These are phyloP conservation scores for Colletotrichum tanaceti DNA, from an alignment of 2,329 filamentous ascomycete species.

Conservation along the genomic window DNA sequence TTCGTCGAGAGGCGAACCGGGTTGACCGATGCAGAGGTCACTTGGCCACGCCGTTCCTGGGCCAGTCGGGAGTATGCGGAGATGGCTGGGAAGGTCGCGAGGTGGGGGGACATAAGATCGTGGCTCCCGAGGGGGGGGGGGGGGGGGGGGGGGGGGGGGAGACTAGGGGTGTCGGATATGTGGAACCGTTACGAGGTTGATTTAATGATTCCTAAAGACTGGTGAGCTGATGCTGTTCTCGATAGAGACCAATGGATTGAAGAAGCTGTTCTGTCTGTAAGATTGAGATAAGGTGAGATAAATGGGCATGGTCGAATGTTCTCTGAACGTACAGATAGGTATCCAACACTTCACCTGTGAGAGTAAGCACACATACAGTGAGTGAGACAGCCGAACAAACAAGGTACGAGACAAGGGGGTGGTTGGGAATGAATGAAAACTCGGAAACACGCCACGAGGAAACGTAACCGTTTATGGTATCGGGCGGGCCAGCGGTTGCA, in stretches of 20 bases:
- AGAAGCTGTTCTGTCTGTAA: too few species aligned
- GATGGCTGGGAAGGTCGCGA: neutral
- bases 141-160: too few species aligned
- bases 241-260: too few species aligned
- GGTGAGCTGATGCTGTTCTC: too few species aligned
- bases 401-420: too few species aligned
- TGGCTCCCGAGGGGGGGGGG: too few species aligned
- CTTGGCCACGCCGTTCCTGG: conserved; percentile 32
- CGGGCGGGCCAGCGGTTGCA: too few species aligned
- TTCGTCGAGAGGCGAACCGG: conserved; percentile 22
- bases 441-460: conserved; percentile 11
- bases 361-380: too few species aligned
- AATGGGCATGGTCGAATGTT: neutral
- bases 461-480: conserved; percentile 28
- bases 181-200: conserved; percentile 11
- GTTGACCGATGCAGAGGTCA: conserved; percentile 34
- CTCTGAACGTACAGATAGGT: neutral
- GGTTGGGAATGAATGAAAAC: conserved; percentile 6
- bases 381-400: neutral
- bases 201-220: too few species aligned
- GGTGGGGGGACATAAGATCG: conserved; percentile 14
- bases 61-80: conserved; percentile 36
- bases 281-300: neutral
- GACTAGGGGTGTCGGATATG: neutral
- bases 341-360: neutral